Evolutionary conservation across 139 green algal species (phyloP).

Genomic region (Chlorella vulgaris): DNA sequence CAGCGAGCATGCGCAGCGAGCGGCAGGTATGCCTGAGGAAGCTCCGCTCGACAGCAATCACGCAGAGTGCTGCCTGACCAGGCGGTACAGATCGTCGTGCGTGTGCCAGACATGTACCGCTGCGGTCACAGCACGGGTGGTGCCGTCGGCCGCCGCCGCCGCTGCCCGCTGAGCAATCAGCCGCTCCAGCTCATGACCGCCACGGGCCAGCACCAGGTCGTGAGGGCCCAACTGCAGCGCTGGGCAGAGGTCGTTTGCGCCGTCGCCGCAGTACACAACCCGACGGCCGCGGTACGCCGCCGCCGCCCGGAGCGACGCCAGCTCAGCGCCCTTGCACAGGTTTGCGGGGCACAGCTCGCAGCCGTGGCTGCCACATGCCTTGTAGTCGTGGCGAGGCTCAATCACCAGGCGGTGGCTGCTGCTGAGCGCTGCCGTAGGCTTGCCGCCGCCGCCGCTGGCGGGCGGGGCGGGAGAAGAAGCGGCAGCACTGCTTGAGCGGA

Average conservation of each 20-base stretch:
- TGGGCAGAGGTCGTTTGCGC: conserved; percentile 83
- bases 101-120: conserved; percentile 50
- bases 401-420: conserved; percentile 31
- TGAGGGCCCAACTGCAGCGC: conserved; percentile 61
- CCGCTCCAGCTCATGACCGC: conserved; percentile 7
- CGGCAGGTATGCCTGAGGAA: too few relatives aligned
- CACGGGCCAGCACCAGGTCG: conserved; percentile 74
- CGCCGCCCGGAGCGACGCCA: conserved; percentile 48
- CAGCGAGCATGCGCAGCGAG: too few relatives aligned
- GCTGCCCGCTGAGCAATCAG: conserved; percentile 43
- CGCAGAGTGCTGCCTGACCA: not conserved
- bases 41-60: not conserved
- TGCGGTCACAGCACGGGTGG: conserved; percentile 42
- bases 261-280: conserved; percentile 79
- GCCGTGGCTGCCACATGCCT: conserved; percentile 43
- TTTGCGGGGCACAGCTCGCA: conserved; percentile 79
- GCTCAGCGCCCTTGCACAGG: conserved; percentile 84
- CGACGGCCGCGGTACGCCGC: not conserved
- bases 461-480: not conserved
- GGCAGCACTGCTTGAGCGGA: not conserved
- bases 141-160: not conserved
- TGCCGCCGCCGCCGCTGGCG: not conserved
- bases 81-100: conserved; percentile 58
- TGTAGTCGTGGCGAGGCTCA: conserved; percentile 17
- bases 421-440: not conserved